Conservation (phyloP, 2,329 filamentous ascomycete species). For the Scedosporium apiospermum region DNA sequence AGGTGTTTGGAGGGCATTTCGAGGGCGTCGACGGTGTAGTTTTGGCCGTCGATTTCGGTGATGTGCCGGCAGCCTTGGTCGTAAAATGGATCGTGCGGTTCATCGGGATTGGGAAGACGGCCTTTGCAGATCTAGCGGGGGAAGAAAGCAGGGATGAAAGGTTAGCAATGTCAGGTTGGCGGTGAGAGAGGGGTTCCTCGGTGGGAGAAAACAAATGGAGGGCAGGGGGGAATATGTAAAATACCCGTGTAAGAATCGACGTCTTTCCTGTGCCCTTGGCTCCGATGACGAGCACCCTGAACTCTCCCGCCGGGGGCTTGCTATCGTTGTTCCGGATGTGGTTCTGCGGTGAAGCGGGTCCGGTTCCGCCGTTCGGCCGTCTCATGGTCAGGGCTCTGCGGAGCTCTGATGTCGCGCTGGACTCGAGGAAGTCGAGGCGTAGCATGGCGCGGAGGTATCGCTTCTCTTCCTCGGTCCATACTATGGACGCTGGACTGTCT, state of each 20-base stretch:
- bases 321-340: constrained; percentile 3
- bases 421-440: constrained; percentile 24
- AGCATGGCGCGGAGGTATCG: constrained; percentile 30
- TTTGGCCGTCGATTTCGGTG: constrained; percentile 20
- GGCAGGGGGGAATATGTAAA: neutral
- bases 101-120: constrained; percentile 16
- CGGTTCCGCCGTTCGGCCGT: constrained; percentile 1
- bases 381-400: constrained; percentile 7
- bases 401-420: constrained; percentile 12
- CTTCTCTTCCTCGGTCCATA: constrained; percentile 29
- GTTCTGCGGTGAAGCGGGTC: neutral
- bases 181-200: neutral
- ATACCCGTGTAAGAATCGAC: constrained; percentile 26
- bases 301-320: constrained; percentile 21
- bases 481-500: constrained; percentile 13
- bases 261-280: constrained; percentile 31
- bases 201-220: neutral
- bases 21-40: constrained; percentile 25
- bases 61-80: constrained; percentile 23
- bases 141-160: neutral
- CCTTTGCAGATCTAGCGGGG: constrained; percentile 21
- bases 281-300: constrained; percentile 29
- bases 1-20: constrained; percentile 25
- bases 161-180: neutral
- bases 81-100: constrained; percentile 15